Evolutionary conservation across 768 basidiomycete genomes (phyloP), one percentile per base, ranked within the genome.

Genomic region (Ephemerocybe angulata): DNA sequence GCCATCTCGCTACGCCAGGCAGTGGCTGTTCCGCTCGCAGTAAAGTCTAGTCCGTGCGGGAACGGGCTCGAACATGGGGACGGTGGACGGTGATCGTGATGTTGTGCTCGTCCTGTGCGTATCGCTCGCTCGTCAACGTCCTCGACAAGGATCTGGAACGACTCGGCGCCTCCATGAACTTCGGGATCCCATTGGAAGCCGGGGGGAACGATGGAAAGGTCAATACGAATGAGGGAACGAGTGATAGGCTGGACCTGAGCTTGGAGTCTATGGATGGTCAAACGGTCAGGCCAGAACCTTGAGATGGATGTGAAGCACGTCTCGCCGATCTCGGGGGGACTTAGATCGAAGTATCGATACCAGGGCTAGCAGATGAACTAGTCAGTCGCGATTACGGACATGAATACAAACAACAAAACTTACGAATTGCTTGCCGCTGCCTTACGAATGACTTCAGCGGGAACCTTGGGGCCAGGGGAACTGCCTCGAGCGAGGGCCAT

Each of bases 141-240:
- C 68, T 98, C 95, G 24, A 98, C 93, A 25, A 96, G 67, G 62
- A 99, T 93, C 68, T 88, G 82, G 79, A 99, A 99, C 0, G 88
- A 85, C 70, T 98, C 93, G 0, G 92, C 86, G 0, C 77, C 70
- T 3, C 93, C 91, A 60, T 98, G 96, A 6, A 94, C 83, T 68
- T 92, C 92, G 63, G 93, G 91, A 35, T 98, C 95, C 97, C 97
- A 99, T 42, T 88, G 83, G 83, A 98, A 99, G 66, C 98, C 97
- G n/a, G 97, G n/a, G n/a, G n/a, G 95, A 3, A 85, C 84, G 65
- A 99, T 95, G 2, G 92, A 93, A 13, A 99, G 72, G 60, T 98
- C 96, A 52, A 98, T 88, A 30, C 92, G 85, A 13, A 99, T 80
- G 15, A 98, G 83, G 0, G 93, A 90, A 10, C 95, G 87, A 0